These are phyloP conservation scores for Fusarium sp. DNA, from an alignment of 2,329 filamentous ascomycete genomes.

Conservation along the genomic window DNA sequence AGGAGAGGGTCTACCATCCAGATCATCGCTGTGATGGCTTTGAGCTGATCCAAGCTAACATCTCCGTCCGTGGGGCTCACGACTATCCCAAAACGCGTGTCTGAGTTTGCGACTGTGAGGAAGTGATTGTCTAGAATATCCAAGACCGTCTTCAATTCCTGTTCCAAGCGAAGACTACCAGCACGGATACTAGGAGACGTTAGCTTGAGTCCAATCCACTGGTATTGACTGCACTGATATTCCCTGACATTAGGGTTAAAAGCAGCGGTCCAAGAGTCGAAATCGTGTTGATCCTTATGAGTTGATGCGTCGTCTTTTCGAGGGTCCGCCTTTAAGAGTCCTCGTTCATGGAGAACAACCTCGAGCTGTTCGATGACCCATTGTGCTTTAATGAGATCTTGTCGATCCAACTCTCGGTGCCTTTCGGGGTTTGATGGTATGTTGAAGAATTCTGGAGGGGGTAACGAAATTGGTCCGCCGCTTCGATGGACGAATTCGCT, in stretches of 20 bases:
- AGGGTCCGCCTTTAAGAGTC: background rate
- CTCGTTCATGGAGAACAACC: background rate
- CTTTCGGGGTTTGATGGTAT: background rate
- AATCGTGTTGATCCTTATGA: background rate
- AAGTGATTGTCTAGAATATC: constrained; percentile 10
- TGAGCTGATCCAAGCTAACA: constrained; percentile 16
- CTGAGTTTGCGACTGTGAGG: constrained; percentile 27
- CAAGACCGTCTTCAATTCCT: constrained; percentile 4
- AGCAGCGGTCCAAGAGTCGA: constrained; percentile 19
- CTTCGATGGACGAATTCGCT: background rate
- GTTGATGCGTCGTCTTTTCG: background rate
- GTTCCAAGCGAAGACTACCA: background rate
- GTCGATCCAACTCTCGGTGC: background rate
- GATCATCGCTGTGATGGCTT: constrained; percentile 26
- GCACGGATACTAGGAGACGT: constrained; percentile 21
- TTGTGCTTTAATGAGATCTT: constrained; percentile 10
- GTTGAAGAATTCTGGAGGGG: background rate
- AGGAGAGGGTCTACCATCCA: constrained; percentile 38
- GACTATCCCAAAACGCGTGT: constrained; percentile 24
- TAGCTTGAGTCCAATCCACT: constrained; percentile 36
- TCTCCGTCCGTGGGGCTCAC: background rate
- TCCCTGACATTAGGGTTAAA: constrained; percentile 24
- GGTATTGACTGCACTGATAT: constrained; percentile 19
- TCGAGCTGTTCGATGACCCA: constrained; percentile 22
- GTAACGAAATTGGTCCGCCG: background rate